phyloP scores from a whole-genome alignment of 2,329 filamentous ascomycete species.

The Colletotrichum agaves region DNA sequence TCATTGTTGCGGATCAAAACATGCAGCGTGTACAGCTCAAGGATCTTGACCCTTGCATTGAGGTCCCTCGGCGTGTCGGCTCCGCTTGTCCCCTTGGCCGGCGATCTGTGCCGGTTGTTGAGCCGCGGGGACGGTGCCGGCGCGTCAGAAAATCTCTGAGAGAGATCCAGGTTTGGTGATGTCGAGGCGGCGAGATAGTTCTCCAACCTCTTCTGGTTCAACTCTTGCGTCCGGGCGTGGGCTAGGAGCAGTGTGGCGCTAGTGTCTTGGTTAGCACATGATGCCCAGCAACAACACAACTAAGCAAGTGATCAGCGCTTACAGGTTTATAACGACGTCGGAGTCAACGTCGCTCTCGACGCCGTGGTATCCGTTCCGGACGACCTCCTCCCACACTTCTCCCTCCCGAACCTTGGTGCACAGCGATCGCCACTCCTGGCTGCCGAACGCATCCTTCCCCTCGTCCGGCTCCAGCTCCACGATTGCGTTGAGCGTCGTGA shows the following conservation, averaged over 20 bases:
- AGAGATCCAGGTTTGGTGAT: conserved; percentile 78
- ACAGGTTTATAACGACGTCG: conserved; percentile 93
- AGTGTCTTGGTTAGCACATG: conserved; percentile 33
- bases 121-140: conserved; percentile 50
- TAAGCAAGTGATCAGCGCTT: conserved; percentile 47
- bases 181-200: conserved; percentile 84
- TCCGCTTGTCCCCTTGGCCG: conserved; percentile 65
- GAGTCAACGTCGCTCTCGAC: conserved; percentile 91
- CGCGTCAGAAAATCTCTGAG: conserved; percentile 67
- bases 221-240: conserved; percentile 84
- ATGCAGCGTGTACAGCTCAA: conserved; percentile 95
- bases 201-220: conserved; percentile 90
- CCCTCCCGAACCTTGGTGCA: conserved; percentile 89
- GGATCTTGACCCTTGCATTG: conserved; percentile 85
- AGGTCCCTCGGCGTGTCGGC: conserved; percentile 87
- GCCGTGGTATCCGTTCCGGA: conserved; percentile 86
- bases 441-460: conserved; percentile 88
- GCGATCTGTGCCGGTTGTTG: conserved; percentile 55
- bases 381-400: conserved; percentile 93
- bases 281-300: conserved; percentile 8
- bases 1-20: conserved; percentile 93
- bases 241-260: conserved; percentile 90
- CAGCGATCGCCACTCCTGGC: conserved; percentile 83
- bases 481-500: conserved; percentile 91
- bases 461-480: conserved; percentile 90